A percentile compares a stretch with the other conserved stretches of the same genome.
These are phyloP conservation scores for bread wheat (Triticum aestivum) DNA, from an alignment of 176 grass and related monocot genomes.

Conservation along the genomic window IWGSC_CS_RefSeq_v2.1 NC_057800.1:684436633-684437132, in stretches of 20 bases:
- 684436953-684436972: not conserved
- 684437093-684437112: not conserved
- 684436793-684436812: not conserved
- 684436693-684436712: no score
- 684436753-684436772: no score
- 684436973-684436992: constrained; percentile 35
- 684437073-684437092: constrained; percentile 43
- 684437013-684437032: not conserved
- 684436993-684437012: constrained; percentile 32
- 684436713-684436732: no score
- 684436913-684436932: not conserved
- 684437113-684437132: constrained; percentile 51
- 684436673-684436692: no score
- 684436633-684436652: not conserved
- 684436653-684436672: not conserved
- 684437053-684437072: constrained; percentile 30
- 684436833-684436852: not conserved
- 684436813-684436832: not conserved
- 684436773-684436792: no score
- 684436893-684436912: not conserved
- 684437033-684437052: no score
- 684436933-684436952: not conserved
- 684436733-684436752: no score
- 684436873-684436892: not conserved
- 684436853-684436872: not conserved